phyloP scores from a whole-genome alignment of 495 filamentous ascomycete species.

The Xanthoparmelia taractica region DNA sequence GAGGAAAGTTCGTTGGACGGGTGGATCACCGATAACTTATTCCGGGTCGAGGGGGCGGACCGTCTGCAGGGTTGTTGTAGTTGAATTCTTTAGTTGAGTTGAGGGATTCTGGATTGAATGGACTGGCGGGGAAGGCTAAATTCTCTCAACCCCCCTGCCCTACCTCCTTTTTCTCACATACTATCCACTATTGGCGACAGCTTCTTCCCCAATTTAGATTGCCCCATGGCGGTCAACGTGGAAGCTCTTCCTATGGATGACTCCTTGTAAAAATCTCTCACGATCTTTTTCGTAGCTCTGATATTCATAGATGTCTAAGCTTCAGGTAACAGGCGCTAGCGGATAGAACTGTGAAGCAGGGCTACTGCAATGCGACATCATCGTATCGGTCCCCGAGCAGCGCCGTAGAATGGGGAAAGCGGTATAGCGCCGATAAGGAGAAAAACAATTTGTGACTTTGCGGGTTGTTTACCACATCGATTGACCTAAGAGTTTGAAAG shows the following conservation, averaged over 20 bases:
- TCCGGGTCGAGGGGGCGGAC: background rate
- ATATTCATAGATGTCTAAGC: too few species aligned
- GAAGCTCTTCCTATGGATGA: background rate
- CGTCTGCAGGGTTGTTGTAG: background rate
- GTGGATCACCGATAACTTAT: too few species aligned
- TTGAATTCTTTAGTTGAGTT: too few species aligned
- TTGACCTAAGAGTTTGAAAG: too few species aligned
- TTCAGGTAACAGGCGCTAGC: background rate
- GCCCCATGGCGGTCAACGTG: background rate
- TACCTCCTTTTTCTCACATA: background rate
- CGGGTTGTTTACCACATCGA: too few species aligned
- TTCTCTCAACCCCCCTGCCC: background rate
- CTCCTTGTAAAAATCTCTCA: background rate
- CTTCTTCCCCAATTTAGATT: background rate
- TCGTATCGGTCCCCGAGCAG: background rate
- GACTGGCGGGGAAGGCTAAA: background rate
- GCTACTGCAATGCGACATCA: background rate
- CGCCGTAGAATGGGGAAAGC: background rate
- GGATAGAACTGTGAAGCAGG: background rate
- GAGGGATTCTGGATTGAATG: background rate
- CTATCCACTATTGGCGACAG: background rate
- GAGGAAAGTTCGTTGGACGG: background rate
- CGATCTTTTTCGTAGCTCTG: background rate
- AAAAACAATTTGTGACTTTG: too few species aligned
- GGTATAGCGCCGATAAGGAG: background rate